Conservation (phyloP, 768 basidiomycete species). For the Mycena amicta region DNA sequence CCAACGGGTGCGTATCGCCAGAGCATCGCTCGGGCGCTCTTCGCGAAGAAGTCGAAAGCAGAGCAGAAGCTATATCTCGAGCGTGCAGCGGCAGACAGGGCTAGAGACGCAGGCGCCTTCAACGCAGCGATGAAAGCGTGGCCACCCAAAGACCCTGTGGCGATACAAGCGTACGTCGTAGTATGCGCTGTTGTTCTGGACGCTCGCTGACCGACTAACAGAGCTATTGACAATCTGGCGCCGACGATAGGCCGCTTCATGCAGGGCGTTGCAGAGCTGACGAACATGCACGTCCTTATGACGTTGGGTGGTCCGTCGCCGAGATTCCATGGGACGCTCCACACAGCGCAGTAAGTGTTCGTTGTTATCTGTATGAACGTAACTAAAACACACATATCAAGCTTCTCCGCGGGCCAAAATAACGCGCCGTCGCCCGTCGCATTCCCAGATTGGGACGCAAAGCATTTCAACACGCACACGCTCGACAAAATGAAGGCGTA, state of each 20-base stretch:
- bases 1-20: not conserved
- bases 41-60: not conserved
- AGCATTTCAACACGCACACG: not conserved
- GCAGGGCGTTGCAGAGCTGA: not conserved
- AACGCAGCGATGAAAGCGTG: not conserved
- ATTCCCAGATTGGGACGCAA: not conserved
- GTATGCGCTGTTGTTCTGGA: no score
- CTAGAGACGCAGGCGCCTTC: not conserved
- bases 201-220: no score
- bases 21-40: not conserved
- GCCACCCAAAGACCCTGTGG: not conserved
- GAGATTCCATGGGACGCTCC: not conserved
- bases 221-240: not conserved
- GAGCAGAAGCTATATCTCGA: not conserved
- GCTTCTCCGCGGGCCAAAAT: not conserved
- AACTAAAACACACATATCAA: not conserved
- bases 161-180: not conserved
- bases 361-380: not conserved
- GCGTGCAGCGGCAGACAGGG: not conserved
- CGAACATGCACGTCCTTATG: not conserved
- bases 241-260: not conserved
- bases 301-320: not conserved
- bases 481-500: not conserved
- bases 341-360: not conserved
- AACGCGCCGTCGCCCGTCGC: not conserved